Evolutionary conservation across 129 eudicot species (phyloP), one percentile per base, ranked within the genome.

Genomic region (Flaveria linearis): DNA sequence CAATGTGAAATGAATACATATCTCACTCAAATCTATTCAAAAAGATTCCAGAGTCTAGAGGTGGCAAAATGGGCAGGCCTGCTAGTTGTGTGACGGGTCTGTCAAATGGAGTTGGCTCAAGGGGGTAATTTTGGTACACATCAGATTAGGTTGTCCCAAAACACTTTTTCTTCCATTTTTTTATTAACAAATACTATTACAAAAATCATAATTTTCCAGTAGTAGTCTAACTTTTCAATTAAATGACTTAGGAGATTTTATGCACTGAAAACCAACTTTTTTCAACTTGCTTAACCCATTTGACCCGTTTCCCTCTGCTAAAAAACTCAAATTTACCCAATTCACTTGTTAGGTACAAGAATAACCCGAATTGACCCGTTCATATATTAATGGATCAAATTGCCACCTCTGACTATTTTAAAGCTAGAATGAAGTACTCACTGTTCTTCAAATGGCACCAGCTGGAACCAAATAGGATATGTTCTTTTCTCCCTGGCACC

Each of bases 401-500:
- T 39, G 71, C 51, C 28, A 66, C 51, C 28, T 66, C 71, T 17
- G 39, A 66, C 71, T 66, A 11, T 61, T 36, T 71, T 14, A 77
- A 73, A 74, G 66, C 81, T 47, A 3, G 56, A 26, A 46, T 45
- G 71, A 71, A 80, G 74, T 73, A 46, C 96, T 86, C 76, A 89
- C 97, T 81, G 90, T 71, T 89, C 82, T 78, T 87, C 85, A 36
- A 89, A 82, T 47, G 88, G 96, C 71, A 89, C 89, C 66, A 91
- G 69, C 7, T 94, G 86, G 73, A 90, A 92, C 96, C 97, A 89
- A 75, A 92, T 78, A 65, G 96, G 96, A 84, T 78, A 74, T 17
- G 71, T 68, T 81, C 77, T 78, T 64, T 84, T 81, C 75, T 92
- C 96, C 61, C 60, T 50, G 73, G 74, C 74, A 11, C 75, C 65